Evolutionary conservation across 2,329 filamentous ascomycete genomes (phyloP), one percentile per base, ranked within the genome.

Genomic region (Biscogniauxia sp.): DNA sequence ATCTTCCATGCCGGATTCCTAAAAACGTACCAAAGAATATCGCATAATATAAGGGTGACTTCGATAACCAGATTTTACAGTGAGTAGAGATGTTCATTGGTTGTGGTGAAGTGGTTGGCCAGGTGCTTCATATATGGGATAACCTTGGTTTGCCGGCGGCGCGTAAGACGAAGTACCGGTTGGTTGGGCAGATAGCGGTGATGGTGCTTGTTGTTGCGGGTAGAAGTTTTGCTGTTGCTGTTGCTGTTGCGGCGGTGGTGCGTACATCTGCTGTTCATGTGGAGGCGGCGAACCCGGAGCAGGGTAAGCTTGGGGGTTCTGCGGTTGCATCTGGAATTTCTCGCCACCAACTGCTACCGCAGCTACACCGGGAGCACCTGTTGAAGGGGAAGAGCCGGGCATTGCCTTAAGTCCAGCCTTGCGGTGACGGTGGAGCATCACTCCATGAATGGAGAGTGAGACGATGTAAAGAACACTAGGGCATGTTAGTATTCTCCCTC

Each of bases 401-500:
- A 65, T 73, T 66, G 69, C 74, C 66, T 77, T 78, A 5, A 79
- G 73, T 19, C 80, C 79, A 9, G 74, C 74, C 51, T 72, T 72
- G 59, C 80, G 79, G 64, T 83, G 80, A 15, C 77, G 75, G 66
- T 77, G 72, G 13, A 82, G 70, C 59, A 74, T 73, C 7, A 81
- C 68, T 61, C 74, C 68, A 67, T 80, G 75, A 5, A 81, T 73
- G 13, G 75, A 63, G 19, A 82, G 75, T 41, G 78, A 73, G 56
- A 76, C 70, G 55, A 78, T 55, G 64, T 77, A 80, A 53, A 81
- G 75, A 3, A 78, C 57, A 64, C 81, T 83, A 54, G 1, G 5
- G 13, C 7, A 53, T 54, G 51, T 69, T 63, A 67, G 41, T 51
- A 19, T 25, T 5, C 11, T 9, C 11, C 55, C 25, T 32, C 15